phyloP scores from a whole-genome alignment of 192 early-diverging fungal species.

The Podila verticillata region DNA sequence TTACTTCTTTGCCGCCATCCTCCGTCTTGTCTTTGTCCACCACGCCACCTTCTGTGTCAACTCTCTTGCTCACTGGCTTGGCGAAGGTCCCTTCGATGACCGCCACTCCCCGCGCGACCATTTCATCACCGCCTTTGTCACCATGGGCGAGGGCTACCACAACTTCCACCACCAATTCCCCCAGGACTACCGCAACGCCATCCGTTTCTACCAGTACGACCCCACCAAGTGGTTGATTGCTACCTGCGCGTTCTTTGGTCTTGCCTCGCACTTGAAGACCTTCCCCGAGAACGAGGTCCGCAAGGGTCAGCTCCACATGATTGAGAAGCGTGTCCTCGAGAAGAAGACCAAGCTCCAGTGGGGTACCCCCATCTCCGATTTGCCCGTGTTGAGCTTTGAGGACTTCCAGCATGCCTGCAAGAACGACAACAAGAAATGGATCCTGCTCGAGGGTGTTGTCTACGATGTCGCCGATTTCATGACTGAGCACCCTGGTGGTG shows the following conservation, averaged over 20 bases:
- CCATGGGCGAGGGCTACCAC: slow-evolving; percentile 89
- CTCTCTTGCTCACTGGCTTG: slow-evolving; percentile 84
- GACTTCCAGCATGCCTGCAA: slow-evolving; percentile 65
- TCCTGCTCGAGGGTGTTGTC: slow-evolving; percentile 85
- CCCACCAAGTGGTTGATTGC: slow-evolving; percentile 90
- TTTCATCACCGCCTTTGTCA: slow-evolving; percentile 81
- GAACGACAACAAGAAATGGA: slow-evolving; percentile 75
- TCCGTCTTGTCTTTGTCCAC: slow-evolving; percentile 82
- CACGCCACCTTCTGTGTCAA: slow-evolving; percentile 93
- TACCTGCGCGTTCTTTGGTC: slow-evolving; percentile 64
- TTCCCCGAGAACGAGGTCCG: slow-evolving; percentile 86
- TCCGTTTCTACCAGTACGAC: slow-evolving; percentile 82
- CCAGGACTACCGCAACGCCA: slow-evolving; percentile 88
- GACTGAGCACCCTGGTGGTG: slow-evolving; percentile 92
- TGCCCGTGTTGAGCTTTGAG: slow-evolving; percentile 76
- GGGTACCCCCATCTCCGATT: slow-evolving; percentile 75
- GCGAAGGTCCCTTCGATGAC: slow-evolving; percentile 84
- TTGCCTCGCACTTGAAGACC: slow-evolving; percentile 79
- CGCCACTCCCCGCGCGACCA: slow-evolving; percentile 87
- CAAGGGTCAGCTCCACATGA: slow-evolving; percentile 85
- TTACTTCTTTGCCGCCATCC: slow-evolving; percentile 78
- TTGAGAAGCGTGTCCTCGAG: slow-evolving; percentile 80
- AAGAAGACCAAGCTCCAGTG: slow-evolving; percentile 74
- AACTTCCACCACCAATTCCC: slow-evolving; percentile 94
- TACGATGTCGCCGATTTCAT: slow-evolving; percentile 90